Percentiles rank a stretch among this genome's conserved stretches.
Evolutionary conservation across 345 rosid species (phyloP).

Genomic region (Salix dunnii): DNA sequence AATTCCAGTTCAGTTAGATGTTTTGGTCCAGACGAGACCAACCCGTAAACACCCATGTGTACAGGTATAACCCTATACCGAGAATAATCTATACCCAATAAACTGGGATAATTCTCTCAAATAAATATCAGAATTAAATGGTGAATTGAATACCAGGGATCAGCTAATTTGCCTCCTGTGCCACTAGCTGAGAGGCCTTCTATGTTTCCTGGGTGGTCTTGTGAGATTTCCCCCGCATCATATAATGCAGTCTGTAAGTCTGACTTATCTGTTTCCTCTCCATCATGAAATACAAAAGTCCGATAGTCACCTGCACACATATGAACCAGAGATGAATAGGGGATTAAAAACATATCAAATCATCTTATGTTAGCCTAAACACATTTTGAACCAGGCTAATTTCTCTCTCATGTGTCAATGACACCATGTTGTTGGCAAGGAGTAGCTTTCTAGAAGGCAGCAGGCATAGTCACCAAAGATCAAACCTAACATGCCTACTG

Average conservation of each 20-base stretch:
- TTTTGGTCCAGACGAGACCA: too few species aligned
- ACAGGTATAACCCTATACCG: background rate
- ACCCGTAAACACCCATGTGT: too few species aligned
- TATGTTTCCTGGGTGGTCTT: constrained; percentile 29
- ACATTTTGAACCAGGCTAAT: background rate
- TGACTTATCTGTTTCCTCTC: constrained; percentile 42
- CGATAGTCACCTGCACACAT: constrained; percentile 67
- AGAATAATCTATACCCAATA: background rate
- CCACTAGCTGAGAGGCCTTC: constrained; percentile 35
- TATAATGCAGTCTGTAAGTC: constrained; percentile 26
- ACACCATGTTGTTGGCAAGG: too few species aligned
- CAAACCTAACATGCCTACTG: too few species aligned
- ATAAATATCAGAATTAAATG: background rate
- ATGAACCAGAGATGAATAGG: constrained; percentile 1
- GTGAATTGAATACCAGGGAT: constrained; percentile 34
- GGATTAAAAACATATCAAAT: background rate
- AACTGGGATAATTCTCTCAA: background rate
- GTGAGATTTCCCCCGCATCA: constrained; percentile 32
- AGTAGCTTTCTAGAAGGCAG: too few species aligned
- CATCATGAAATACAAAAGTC: constrained; percentile 69
- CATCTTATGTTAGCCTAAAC: background rate
- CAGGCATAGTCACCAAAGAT: too few species aligned
- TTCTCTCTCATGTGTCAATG: too few species aligned
- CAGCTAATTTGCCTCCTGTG: constrained; percentile 33
- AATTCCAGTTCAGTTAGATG: too few species aligned